Evolutionary conservation across 768 basidiomycete species (phyloP), one percentile per base, ranked within the genome.

Genomic region (Tephrocybe sp.): DNA sequence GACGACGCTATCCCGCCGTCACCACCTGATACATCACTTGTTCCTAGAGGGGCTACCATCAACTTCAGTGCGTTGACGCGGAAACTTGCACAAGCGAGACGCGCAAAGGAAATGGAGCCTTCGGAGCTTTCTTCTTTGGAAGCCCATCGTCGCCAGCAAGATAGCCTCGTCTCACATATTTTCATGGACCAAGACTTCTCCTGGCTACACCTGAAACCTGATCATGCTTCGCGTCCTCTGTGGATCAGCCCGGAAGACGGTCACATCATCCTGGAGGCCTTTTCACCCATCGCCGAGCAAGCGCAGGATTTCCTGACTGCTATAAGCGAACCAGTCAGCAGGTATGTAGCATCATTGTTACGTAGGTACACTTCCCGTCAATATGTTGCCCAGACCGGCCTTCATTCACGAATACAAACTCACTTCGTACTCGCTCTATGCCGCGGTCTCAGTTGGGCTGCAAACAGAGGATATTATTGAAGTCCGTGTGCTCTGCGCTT

Each of bases 371-470:
- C 38, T 59, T 55, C 49, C 48, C 59, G 61, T 48, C 55, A 58
- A 60, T 55, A 37, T 59, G 48, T 57, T 41, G 58, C 57, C 30
- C 64, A 96, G 96, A 77, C 97, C 97, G 46, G 86, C 93, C 42
- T 93, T 96, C 72, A 95, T 98, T 56, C 96, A 99, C 73, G 97
- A 98, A 76, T 99, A 98, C 79, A 93, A 96, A 73, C 84, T 99
- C 65, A 98, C 96, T 51, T 88, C 94, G 39, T 97, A 98, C 70
- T 98, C 96, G 15, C 77, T 99, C 14, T 98, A 99, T 69, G 97
- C 97, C 54, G 97, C 97, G 44, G 96, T 99, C 55, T 98, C 96
- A 12, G 97, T 99, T 54, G 97, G 97, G 24, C 75, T 99, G 24
- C 93, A 98, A 67, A 98, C 97, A 8, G 89, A 96, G 60, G 95